A percentile compares a stretch with the other conserved stretches of the same genome.
Evolutionary conservation across 2,329 filamentous ascomycete species (phyloP).

Genomic region (Aspergillus chevalieri): DNA sequence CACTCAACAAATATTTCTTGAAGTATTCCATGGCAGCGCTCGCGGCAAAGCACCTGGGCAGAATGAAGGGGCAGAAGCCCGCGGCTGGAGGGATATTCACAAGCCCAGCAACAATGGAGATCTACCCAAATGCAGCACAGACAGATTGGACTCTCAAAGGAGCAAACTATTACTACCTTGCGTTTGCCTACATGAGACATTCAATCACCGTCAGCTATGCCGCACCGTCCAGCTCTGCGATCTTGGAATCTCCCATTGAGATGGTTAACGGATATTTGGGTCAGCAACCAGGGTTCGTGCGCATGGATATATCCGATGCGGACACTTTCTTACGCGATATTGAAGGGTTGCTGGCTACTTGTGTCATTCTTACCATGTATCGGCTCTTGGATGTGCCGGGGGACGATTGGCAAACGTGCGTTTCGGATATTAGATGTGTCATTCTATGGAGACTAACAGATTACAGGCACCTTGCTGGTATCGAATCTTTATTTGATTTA

Average conservation of each 20-base stretch:
- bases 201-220: conserved; percentile 28
- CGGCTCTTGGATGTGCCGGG: conserved; percentile 58
- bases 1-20: conserved; percentile 27
- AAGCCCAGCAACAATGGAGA: conserved; percentile 46
- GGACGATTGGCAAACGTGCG: conserved; percentile 50
- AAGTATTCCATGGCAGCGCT: conserved; percentile 34
- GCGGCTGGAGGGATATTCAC: conserved; percentile 20
- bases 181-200: conserved; percentile 46
- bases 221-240: conserved; percentile 23
- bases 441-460: conserved; percentile 4
- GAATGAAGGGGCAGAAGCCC: conserved; percentile 24
- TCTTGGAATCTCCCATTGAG: conserved; percentile 25
- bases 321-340: conserved; percentile 37
- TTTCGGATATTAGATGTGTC: background rate
- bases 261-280: conserved; percentile 21
- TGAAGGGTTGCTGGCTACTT: conserved; percentile 56
- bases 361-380: conserved; percentile 57
- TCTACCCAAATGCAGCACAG: conserved; percentile 42
- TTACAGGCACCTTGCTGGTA: conserved; percentile 52
- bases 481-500: conserved; percentile 51
- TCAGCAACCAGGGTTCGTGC: conserved; percentile 7
- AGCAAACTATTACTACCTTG: conserved; percentile 55
- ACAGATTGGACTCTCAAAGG: conserved; percentile 57
- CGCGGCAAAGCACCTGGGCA: conserved; percentile 35
- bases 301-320: conserved; percentile 6